Evolutionary conservation across 2,329 filamentous ascomycete species (phyloP), one percentile per base, ranked within the genome.

Genomic region (Pseudocercospora musae): DNA sequence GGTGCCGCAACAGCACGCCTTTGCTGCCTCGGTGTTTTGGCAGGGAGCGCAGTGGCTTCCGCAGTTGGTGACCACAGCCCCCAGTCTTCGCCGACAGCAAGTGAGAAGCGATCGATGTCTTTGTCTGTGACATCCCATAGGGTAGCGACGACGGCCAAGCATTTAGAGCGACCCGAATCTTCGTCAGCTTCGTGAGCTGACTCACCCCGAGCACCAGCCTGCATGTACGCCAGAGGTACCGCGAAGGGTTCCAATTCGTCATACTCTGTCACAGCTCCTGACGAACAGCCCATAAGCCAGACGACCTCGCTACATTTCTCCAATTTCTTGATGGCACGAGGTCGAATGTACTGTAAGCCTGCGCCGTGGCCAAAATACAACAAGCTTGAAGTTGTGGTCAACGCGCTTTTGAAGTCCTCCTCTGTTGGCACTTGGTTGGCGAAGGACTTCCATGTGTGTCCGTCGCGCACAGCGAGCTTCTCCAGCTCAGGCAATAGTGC

Each of bases 71-170:
- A 58, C 82, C 75, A 80, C 6, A 99, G 76, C 0, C 95, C 95
- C 95, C 95, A 99, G 70, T 89, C 84, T 73, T 95, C 90, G 74
- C 96, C 90, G 2, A 90, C 81, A 25, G 84, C 82, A 33, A 89
- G 87, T 0, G 93, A 90, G 75, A 96, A 96, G 18, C 93, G 89
- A 79, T 99, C 96, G 75, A 97, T 96, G 75, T 99, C 95, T 71
- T 91, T 91, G 75, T 99, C 95, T 9, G 95, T 99, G 55, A 99
- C 95, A 76, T 99, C 95, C 95, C 95, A 99, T 40, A 99, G 81
- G 15, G 93, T 97, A 50, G 92, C 95, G 1, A 98, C 87, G 9
- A 98, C 86, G 0, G 94, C 92, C 3, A 92, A 69, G 73, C 79
- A 70, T 62, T 68, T 72, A 13, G 61, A 56, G 18, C 11, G n/a